A percentile compares a stretch with the other conserved stretches of the same genome.
Conservation (phyloP, 2,329 filamentous ascomycete species). For the Diaporthe longicolla region DNA sequence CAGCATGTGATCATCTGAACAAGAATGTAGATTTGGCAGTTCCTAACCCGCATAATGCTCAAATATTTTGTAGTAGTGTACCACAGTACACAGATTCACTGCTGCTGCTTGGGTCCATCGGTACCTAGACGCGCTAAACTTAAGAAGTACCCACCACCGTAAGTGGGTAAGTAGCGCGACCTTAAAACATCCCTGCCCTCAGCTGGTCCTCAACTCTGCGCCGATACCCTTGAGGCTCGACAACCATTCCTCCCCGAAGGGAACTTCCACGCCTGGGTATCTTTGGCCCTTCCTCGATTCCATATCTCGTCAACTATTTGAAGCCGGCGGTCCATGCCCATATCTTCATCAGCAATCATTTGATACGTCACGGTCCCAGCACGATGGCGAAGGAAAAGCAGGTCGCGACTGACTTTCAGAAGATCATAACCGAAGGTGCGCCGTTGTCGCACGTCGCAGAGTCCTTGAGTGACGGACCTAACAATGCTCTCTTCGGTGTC, state of each 20-base stretch:
- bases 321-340: not conserved
- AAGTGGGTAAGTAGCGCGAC: conserved; percentile 28
- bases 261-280: not conserved
- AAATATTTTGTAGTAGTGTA: not conserved
- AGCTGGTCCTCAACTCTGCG: conserved; percentile 16
- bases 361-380: not conserved
- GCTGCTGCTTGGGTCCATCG: not conserved
- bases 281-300: conserved; percentile 8
- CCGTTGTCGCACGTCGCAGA: conserved; percentile 4
- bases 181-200: conserved; percentile 35
- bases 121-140: not conserved
- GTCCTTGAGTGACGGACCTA: conserved; percentile 36
- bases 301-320: not conserved
- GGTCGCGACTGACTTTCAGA: conserved; percentile 65
- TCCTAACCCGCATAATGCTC: not conserved
- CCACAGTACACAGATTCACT: not conserved
- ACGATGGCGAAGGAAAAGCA: conserved; percentile 50
- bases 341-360: not conserved
- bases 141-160: not conserved
- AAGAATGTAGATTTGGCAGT: no score
- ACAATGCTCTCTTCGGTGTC: not conserved
- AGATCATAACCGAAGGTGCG: conserved; percentile 68
- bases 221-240: conserved; percentile 22
- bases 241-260: conserved; percentile 16
- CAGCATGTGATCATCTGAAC: not conserved